Percentiles rank a stretch among this genome's conserved stretches.
Evolutionary conservation across 352 stramenopile species (phyloP).

Genomic region (Phytophthora quininea): DNA sequence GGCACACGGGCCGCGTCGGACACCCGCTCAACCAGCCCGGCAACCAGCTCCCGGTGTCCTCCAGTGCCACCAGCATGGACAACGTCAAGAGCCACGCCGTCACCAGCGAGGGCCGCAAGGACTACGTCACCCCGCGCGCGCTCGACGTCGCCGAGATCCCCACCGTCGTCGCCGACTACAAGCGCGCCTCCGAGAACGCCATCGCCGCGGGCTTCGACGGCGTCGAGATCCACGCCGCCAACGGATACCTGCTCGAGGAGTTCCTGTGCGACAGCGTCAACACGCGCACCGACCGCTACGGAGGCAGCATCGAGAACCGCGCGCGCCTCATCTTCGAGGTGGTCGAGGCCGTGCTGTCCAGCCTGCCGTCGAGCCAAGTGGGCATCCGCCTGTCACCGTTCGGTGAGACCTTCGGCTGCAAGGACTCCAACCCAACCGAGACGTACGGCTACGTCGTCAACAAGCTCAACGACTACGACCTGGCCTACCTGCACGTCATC

Average conservation of each 20-base stretch:
- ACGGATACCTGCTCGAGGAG: conserved; percentile 92
- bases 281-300: conserved; percentile 8
- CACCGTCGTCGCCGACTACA: not conserved
- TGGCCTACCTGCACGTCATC: not conserved
- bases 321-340: conserved; percentile 2
- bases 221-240: conserved; percentile 74
- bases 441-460: not conserved
- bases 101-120: not conserved
- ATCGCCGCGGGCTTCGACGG: conserved; percentile 58
- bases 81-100: not conserved
- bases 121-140: not conserved
- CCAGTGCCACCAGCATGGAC: not conserved
- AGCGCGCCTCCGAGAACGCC: conserved; percentile 10
- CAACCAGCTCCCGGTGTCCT: not conserved
- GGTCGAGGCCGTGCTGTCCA: not conserved
- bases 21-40: not conserved
- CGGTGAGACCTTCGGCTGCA: conserved; percentile 17
- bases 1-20: no score
- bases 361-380: not conserved
- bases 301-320: conserved; percentile 6
- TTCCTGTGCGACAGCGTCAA: conserved; percentile 54
- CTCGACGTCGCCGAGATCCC: not conserved
- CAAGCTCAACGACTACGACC: not conserved
- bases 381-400: conserved; percentile 10
- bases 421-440: conserved; percentile 1